These are phyloP conservation scores for Erysiphe pulchra DNA, from an alignment of 2,329 filamentous ascomycete species.

Conservation along the genomic window DNA sequence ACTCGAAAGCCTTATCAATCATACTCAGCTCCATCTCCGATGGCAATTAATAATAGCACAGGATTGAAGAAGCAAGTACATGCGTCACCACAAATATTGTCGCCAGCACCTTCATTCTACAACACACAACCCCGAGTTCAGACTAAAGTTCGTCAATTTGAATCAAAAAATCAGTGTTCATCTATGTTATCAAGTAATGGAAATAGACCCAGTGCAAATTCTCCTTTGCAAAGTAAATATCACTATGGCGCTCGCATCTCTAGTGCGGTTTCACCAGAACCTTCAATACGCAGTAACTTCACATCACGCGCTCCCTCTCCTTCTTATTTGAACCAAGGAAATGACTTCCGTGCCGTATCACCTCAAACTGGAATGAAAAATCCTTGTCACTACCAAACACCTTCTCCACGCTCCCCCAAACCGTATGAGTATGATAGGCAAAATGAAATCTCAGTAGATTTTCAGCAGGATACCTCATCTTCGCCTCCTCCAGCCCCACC, in stretches of 20 bases:
- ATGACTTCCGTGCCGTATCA: slow-evolving; percentile 6
- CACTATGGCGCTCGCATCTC: slow-evolving; percentile 13
- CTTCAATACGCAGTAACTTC: slow-evolving; percentile 12
- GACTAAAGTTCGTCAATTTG: neutral
- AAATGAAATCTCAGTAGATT: slow-evolving; percentile 16
- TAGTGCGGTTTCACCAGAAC: slow-evolving; percentile 16
- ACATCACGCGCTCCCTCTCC: slow-evolving; percentile 8
- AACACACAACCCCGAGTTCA: neutral
- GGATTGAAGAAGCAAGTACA: slow-evolving; percentile 11
- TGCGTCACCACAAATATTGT: slow-evolving; percentile 6
- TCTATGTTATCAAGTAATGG: slow-evolving; percentile 2
- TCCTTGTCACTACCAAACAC: slow-evolving; percentile 15
- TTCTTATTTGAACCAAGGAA: slow-evolving; percentile 8
- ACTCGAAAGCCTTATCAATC: slow-evolving; percentile 43
- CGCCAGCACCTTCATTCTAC: slow-evolving; percentile 13
- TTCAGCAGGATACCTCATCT: slow-evolving; percentile 14
- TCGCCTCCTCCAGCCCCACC: slow-evolving; percentile 49
- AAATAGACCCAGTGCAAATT: neutral
- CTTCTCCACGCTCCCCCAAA: slow-evolving; percentile 8
- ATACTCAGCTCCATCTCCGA: slow-evolving; percentile 38
- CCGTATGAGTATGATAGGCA: slow-evolving; percentile 10
- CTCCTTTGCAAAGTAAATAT: slow-evolving; percentile 12
- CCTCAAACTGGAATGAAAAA: slow-evolving; percentile 12
- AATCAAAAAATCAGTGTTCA: slow-evolving; percentile 3
- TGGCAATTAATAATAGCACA: slow-evolving; percentile 29